Conservation (phyloP, 2,329 filamentous ascomycete species). For the Dichotomopilus funicola region DNA sequence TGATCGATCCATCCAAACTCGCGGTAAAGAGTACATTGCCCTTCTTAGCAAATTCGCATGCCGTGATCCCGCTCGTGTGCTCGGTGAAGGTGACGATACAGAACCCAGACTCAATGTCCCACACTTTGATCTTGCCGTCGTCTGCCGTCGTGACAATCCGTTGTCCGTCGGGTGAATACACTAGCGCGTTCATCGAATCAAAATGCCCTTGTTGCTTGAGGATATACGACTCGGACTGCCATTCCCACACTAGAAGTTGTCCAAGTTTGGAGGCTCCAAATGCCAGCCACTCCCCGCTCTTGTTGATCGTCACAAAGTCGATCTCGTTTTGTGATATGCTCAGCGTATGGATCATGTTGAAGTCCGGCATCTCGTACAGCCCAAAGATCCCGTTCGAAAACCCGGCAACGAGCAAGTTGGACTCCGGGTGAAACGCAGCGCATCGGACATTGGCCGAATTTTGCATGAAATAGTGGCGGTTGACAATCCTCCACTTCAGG, state of each 20-base stretch:
- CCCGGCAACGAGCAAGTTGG: constrained; percentile 89
- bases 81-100: constrained; percentile 98
- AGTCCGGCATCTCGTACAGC: constrained; percentile 91
- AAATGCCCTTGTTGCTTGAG: constrained; percentile 97
- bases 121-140: constrained; percentile 97
- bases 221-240: constrained; percentile 98
- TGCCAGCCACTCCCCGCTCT: constrained; percentile 91
- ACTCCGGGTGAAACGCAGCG: constrained; percentile 78
- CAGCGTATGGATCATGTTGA: constrained; percentile 85
- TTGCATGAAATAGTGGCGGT: constrained; percentile 91
- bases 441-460: constrained; percentile 80
- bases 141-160: constrained; percentile 90
- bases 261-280: constrained; percentile 94
- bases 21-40: constrained; percentile 95
- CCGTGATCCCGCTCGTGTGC: constrained; percentile 88
- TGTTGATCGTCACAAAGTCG: constrained; percentile 89
- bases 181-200: constrained; percentile 87
- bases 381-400: constrained; percentile 94
- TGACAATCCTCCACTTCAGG: constrained; percentile 83
- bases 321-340: constrained; percentile 97
- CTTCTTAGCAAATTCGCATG: constrained; percentile 89
- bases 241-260: constrained; percentile 97
- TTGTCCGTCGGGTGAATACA: constrained; percentile 90
- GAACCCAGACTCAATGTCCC: constrained; percentile 94
- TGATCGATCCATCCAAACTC: constrained; percentile 85